A percentile compares a stretch with the other conserved stretches of the same genome.
Evolutionary conservation across 2,329 filamentous ascomycete species (phyloP).

Genomic region (Apiospora pterosperma): DNA sequence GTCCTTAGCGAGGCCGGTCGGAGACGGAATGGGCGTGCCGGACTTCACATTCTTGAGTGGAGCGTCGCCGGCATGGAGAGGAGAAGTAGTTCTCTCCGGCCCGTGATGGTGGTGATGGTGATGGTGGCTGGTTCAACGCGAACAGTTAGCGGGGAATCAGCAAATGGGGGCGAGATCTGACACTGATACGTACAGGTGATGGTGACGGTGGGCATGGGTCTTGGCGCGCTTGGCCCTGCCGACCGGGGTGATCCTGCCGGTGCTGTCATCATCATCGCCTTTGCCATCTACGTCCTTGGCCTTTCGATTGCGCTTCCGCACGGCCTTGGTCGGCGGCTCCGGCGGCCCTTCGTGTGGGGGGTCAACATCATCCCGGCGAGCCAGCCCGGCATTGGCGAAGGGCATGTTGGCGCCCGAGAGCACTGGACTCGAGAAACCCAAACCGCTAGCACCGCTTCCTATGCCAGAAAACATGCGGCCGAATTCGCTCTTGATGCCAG

Average conservation of each 20-base stretch:
- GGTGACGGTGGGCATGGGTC: slow-evolving; percentile 60
- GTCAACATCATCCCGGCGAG: slow-evolving; percentile 52
- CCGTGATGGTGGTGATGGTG: slow-evolving; percentile 59
- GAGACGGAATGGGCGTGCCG: slow-evolving; percentile 40
- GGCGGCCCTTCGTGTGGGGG: slow-evolving; percentile 40
- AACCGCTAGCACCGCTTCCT: slow-evolving; percentile 53
- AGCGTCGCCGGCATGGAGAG: slow-evolving; percentile 36
- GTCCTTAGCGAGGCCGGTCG: slow-evolving; percentile 37
- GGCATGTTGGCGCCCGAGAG: slow-evolving; percentile 40
- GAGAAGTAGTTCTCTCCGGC: slow-evolving; percentile 42
- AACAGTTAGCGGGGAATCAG: neutral
- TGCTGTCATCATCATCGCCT: slow-evolving; percentile 61
- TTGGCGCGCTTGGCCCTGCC: slow-evolving; percentile 64
- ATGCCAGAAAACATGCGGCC: slow-evolving; percentile 96
- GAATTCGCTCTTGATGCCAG: slow-evolving; percentile 91
- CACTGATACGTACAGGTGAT: slow-evolving; percentile 58
- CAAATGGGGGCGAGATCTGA: neutral
- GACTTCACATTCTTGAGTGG: slow-evolving; percentile 51
- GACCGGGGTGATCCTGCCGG: slow-evolving; percentile 58
- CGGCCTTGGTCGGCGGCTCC: slow-evolving; percentile 39
- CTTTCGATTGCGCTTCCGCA: slow-evolving; percentile 60
- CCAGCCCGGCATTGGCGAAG: slow-evolving; percentile 41
- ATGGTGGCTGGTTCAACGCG: slow-evolving; percentile 15
- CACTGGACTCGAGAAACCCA: slow-evolving; percentile 50
- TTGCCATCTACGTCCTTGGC: slow-evolving; percentile 71